Evolutionary conservation across 306 rosid species (phyloP), one percentile per base, ranked within the genome.

Genomic region (Lathyrus oleraceus): DNA sequence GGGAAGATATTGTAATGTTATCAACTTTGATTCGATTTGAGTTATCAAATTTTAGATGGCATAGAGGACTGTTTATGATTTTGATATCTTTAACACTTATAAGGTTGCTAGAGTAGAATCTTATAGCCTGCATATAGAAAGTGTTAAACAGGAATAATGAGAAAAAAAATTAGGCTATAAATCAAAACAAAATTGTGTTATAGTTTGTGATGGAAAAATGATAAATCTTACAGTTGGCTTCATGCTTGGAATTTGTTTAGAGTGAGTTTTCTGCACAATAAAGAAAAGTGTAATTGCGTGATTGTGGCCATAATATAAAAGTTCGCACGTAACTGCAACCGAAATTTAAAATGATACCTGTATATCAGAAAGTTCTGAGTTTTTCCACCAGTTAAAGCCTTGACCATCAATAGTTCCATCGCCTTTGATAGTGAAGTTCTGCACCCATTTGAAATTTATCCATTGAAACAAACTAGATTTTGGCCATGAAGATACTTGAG

Each of bases 31-130:
- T 81, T 25, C 85, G 71, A 30, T 78, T 75, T 60, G 96, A 94
- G 76, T 72, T 84, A 86, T 94, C 98, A 69, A 90, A 90, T 69
- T 94, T 94, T 21, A 94, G 81, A 84, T 94, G 97, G 79, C 97
- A 94, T 45, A 83, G 85, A 69, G 98, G 97, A 66, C 98, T 90
- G 78, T 91, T 85, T 57, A 83, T 75, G 70, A 94, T 91, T 84
- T 59, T 88, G 67, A 91, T 84, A 39, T 88, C 80, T 6, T 79
- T 77, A 77, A 94, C 87, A 16, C 81, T 81, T 40, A 94, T 73
- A 65, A 81, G 40, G 43, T 77, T 78, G 79, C 97, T 70, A 14
- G 88, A 87, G 75, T 84, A 94, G 76, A 90, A 94, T 81, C 98
- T 88, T 71, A 94, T 73, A 75, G 97, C 97, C 98, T 94, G 83